These are phyloP conservation scores for Ceratobasidium sp. DNA, from an alignment of 1,284 basidiomycete species.

Conservation along the genomic window DNA sequence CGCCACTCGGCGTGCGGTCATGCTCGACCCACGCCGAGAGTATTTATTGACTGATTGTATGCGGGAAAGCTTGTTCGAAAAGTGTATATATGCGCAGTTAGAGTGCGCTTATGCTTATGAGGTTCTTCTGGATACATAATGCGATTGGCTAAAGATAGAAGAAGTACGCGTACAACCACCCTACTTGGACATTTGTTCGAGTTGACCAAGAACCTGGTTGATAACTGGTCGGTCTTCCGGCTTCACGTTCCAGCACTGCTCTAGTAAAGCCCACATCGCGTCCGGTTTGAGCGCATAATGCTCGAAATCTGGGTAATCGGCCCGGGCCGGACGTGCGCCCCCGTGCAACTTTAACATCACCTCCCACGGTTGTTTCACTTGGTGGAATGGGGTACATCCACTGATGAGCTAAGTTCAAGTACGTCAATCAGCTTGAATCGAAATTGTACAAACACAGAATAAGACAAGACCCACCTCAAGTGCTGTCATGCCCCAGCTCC, in stretches of 20 bases:
- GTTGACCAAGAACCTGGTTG: background rate
- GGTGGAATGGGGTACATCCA: constrained; percentile 2
- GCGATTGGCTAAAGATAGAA: too few species aligned
- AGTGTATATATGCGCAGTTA: too few species aligned
- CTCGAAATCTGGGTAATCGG: constrained; percentile 16
- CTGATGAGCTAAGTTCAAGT: constrained; percentile 22
- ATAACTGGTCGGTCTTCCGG: constrained; percentile 3
- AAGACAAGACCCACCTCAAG: constrained; percentile 37
- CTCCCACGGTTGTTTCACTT: background rate
- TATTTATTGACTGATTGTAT: too few species aligned
- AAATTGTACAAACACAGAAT: too few species aligned
- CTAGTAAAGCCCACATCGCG: constrained; percentile 27
- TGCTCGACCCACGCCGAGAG: too few species aligned
- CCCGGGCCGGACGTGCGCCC: background rate
- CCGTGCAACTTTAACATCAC: background rate
- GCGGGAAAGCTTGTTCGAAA: too few species aligned
- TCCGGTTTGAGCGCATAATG: constrained; percentile 17
- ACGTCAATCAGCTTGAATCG: too few species aligned
- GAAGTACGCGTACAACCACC: too few species aligned
- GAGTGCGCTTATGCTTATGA: too few species aligned
- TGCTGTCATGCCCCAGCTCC: constrained; percentile 39
- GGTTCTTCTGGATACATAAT: too few species aligned
- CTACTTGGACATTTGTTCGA: background rate
- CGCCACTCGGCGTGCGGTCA: too few species aligned
- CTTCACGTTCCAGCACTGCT: constrained; percentile 8